Conservation (phyloP, 179 eudicot genomes). For the Silene coronaria region DNA sequence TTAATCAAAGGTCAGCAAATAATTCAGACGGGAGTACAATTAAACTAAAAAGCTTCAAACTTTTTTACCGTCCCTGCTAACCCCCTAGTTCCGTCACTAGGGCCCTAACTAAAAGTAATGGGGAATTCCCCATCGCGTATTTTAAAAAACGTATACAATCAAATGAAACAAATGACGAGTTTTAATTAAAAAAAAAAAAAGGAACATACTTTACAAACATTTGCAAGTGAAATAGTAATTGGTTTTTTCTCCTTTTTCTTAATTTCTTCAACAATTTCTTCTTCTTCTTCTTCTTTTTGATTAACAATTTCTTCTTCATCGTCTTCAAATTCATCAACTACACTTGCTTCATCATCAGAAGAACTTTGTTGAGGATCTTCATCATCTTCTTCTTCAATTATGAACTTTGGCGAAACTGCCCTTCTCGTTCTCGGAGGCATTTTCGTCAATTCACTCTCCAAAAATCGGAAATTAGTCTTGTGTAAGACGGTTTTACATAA, state of each 20-base stretch:
- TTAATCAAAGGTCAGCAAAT: too few relatives aligned
- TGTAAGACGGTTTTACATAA: too few relatives aligned
- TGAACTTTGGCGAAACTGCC: conserved; percentile 43
- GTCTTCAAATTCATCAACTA: neutral
- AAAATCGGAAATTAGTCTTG: neutral
- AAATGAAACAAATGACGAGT: neutral
- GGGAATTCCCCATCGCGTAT: too few relatives aligned
- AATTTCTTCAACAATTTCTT: conserved; percentile 19
- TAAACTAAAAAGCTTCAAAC: too few relatives aligned
- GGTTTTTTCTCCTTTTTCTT: conserved; percentile 43
- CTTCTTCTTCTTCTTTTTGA: conserved; percentile 23
- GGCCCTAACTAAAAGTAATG: too few relatives aligned
- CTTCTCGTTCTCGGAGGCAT: conserved; percentile 62
- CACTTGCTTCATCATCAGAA: conserved; percentile 29
- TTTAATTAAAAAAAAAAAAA: neutral
- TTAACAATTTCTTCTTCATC: conserved; percentile 26
- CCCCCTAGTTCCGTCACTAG: too few relatives aligned
- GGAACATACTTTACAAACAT: conserved; percentile 51
- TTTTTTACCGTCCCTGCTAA: too few relatives aligned
- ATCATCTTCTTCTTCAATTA: conserved; percentile 60
- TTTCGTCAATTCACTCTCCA: conserved; percentile 14
- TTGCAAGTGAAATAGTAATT: conserved; percentile 67
- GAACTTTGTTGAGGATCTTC: conserved; percentile 53
- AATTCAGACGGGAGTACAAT: too few relatives aligned
- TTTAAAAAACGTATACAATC: neutral